Conservation (phyloP, 106 monocot genomes). For the Apostasia ramifera region DNA sequence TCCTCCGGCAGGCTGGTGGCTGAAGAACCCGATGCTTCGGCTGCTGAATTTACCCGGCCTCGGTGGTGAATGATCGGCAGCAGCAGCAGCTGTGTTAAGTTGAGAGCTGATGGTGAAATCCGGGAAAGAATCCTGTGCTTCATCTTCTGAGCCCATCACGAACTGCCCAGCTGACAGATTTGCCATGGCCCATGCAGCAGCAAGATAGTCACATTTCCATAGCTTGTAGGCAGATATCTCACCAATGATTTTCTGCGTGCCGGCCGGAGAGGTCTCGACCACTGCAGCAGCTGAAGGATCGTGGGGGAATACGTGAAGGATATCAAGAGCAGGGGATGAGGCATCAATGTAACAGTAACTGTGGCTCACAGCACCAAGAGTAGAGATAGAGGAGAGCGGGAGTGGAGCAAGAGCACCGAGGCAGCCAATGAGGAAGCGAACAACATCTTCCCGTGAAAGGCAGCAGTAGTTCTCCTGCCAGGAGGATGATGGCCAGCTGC, state of each 20-base stretch:
- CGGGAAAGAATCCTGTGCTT: constrained; percentile 14
- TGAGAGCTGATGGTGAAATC: constrained; percentile 15
- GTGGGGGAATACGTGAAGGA: constrained; percentile 31
- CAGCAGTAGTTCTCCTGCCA: constrained; percentile 56
- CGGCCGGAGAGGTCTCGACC: constrained; percentile 48
- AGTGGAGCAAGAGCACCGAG: constrained; percentile 89
- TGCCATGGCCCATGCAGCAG: constrained; percentile 76
- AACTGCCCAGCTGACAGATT: constrained; percentile 86
- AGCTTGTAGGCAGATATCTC: constrained; percentile 91
- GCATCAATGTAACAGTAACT: constrained; percentile 45
- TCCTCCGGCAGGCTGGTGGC: constrained; percentile 19
- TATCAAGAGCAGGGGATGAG: constrained; percentile 53
- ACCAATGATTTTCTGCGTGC: constrained; percentile 67
- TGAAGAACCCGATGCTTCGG: constrained; percentile 76
- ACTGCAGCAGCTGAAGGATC: constrained; percentile 72
- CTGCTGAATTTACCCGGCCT: constrained; percentile 79
- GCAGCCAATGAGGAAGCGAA: constrained; percentile 80
- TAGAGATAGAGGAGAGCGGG: constrained; percentile 65
- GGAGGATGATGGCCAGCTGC: constrained; percentile 16
- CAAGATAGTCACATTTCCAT: constrained; percentile 78
- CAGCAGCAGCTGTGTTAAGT: constrained; percentile 20
- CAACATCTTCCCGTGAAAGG: constrained; percentile 79
- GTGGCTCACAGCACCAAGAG: constrained; percentile 42
- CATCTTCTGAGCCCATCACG: constrained; percentile 74
- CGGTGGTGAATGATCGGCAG: constrained; percentile 13